Evolutionary conservation across 176 grass and related monocot species (phyloP).

Genomic region (Musa beccarii): DNA sequence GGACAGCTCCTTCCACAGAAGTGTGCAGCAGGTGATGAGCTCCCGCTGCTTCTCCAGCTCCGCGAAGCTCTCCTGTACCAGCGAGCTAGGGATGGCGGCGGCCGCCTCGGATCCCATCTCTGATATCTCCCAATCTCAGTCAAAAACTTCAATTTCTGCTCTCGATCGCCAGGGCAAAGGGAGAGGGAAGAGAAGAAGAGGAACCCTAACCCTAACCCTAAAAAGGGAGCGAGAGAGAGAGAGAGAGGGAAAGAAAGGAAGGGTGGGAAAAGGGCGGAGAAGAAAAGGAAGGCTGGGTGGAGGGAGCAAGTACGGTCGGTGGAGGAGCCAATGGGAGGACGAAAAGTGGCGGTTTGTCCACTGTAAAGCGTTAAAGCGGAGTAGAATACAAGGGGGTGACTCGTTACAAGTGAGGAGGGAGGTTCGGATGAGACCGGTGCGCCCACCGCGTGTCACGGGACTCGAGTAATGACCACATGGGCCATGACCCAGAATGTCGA

Average conservation of each 20-base stretch:
- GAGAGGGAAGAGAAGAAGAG: slow-evolving; percentile 11
- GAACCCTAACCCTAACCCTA: slow-evolving; percentile 67
- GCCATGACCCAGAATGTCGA: too few relatives aligned
- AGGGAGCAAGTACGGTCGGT: slow-evolving; percentile 10
- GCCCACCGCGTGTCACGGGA: neutral
- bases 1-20: slow-evolving; percentile 62
- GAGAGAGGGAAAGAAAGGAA: neutral
- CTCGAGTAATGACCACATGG: too few relatives aligned
- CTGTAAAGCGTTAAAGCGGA: slow-evolving; percentile 1
- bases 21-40: slow-evolving; percentile 58
- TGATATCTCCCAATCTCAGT: neutral
- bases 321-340: slow-evolving; percentile 21
- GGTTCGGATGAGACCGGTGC: neutral
- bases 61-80: slow-evolving; percentile 55
- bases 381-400: neutral
- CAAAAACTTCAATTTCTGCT: slow-evolving; percentile 6
- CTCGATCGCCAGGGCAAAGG: neutral
- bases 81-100: slow-evolving; percentile 14
- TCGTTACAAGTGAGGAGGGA: neutral
- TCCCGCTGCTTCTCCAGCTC: slow-evolving; percentile 74
- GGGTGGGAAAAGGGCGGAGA: neutral
- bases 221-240: slow-evolving; percentile 13
- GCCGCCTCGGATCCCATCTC: slow-evolving; percentile 18
- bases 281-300: neutral
- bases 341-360: neutral